These are phyloP conservation scores for Phytopythium ostracodes DNA, from an alignment of 352 stramenopile species.

Conservation along the genomic window DNA sequence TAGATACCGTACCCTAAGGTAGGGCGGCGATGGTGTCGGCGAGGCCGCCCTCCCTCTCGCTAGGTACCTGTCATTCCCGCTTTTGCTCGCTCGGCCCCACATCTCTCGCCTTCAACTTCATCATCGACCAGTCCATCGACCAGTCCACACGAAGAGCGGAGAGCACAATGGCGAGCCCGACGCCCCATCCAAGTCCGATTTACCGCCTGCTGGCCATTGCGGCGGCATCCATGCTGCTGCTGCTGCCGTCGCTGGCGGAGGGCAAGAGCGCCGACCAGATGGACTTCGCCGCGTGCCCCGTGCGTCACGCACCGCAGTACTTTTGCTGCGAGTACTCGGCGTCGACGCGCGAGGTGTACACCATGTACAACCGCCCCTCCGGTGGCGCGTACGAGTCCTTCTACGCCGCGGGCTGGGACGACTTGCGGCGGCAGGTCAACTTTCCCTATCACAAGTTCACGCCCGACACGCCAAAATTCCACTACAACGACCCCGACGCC, in stretches of 20 bases:
- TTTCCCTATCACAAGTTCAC: slow-evolving; percentile 30
- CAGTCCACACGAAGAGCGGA: background rate
- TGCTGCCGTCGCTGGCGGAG: slow-evolving; percentile 3
- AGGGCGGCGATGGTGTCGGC: too few species aligned
- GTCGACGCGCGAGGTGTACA: slow-evolving; percentile 23
- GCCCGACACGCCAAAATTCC: slow-evolving; percentile 21
- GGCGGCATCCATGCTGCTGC: background rate
- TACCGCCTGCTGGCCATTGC: background rate
- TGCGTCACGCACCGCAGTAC: slow-evolving; percentile 27
- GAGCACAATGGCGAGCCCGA: background rate
- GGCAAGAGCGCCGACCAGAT: slow-evolving; percentile 17
- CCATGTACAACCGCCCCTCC: slow-evolving; percentile 24
- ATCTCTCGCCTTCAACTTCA: background rate
- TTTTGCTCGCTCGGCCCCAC: slow-evolving; percentile 7
- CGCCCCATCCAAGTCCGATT: background rate
- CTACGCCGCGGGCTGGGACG: slow-evolving; percentile 30
- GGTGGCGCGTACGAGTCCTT: slow-evolving; percentile 26
- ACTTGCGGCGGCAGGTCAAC: slow-evolving; percentile 29
- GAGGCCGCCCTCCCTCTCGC: background rate
- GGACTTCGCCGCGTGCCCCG: slow-evolving; percentile 29
- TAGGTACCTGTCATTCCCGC: slow-evolving; percentile 5
- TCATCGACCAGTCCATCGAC: background rate
- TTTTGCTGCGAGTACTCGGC: slow-evolving; percentile 33
- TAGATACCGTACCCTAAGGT: too few species aligned
- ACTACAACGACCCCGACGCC: slow-evolving; percentile 23